Conservation (phyloP, 1,284 basidiomycete genomes). For the Ceratobasidium sp. region DNA sequence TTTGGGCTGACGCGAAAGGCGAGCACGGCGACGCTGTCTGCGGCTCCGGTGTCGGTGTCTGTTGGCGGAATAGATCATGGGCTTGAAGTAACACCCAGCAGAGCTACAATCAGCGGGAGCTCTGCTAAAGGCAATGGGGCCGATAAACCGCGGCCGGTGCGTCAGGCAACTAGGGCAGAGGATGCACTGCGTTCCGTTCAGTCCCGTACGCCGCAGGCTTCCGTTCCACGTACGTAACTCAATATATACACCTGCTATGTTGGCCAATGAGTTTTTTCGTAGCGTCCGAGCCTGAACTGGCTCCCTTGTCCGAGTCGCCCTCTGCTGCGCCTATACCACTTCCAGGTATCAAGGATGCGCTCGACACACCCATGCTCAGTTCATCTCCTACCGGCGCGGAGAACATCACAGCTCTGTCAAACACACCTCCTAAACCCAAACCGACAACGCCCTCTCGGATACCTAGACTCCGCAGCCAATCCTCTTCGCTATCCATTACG, state of each 20-base stretch:
- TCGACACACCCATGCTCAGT: neutral
- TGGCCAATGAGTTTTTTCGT: constrained; percentile 1
- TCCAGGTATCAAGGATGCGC: neutral
- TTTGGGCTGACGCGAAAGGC: constrained; percentile 44
- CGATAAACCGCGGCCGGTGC: constrained; percentile 26
- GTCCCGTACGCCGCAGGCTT: constrained; percentile 7
- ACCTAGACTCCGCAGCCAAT: neutral
- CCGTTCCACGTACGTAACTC: constrained; percentile 5
- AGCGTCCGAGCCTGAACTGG: constrained; percentile 34
- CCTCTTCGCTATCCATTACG: neutral
- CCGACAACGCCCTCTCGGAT: constrained; percentile 2
- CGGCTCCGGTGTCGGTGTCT: constrained; percentile 30
- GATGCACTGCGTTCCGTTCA: constrained; percentile 31
- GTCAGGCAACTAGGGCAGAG: constrained; percentile 40
- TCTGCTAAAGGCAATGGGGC: neutral
- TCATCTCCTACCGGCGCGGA: neutral
- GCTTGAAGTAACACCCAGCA: neutral
- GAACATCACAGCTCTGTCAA: neutral
- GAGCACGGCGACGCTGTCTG: constrained; percentile 37
- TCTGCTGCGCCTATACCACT: constrained; percentile 5
- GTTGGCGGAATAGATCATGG: constrained; percentile 19
- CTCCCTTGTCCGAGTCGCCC: constrained; percentile 42
- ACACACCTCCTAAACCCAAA: constrained; percentile 9
- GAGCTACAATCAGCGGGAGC: neutral
- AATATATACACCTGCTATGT: neutral